Percentiles rank a stretch among this genome's conserved stretches.
Evolutionary conservation across 1,139 yeast genomes (phyloP).

Genomic region (Tardiomyces blankii): DNA sequence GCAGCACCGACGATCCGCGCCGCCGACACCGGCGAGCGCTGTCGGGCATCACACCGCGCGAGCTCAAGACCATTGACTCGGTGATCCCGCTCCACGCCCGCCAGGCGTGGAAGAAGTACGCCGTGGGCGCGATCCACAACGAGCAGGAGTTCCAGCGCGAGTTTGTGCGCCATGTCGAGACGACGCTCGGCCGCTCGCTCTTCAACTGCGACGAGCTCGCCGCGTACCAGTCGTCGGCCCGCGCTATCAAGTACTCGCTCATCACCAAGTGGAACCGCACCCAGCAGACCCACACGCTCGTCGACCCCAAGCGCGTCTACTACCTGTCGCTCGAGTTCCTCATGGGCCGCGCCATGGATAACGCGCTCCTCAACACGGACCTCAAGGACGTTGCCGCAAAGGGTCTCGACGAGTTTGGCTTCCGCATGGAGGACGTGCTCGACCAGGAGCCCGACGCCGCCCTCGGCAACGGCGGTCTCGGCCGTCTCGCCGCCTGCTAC

Average conservation of each 20-base stretch:
- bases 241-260: constrained; percentile 67
- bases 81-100: constrained; percentile 72
- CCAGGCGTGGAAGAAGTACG: constrained; percentile 62
- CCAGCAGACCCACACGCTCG: constrained; percentile 77
- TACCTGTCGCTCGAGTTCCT: constrained; percentile 80
- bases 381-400: constrained; percentile 40
- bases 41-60: constrained; percentile 87
- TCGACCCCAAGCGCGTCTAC: constrained; percentile 79
- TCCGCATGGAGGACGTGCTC: constrained; percentile 76
- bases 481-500: constrained; percentile 90
- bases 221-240: constrained; percentile 84
- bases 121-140: constrained; percentile 38
- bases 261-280: constrained; percentile 88
- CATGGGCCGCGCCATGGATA: constrained; percentile 94
- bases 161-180: constrained; percentile 80
- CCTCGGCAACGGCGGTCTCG: constrained; percentile 91
- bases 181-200: constrained; percentile 77
- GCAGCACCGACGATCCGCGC: constrained; percentile 3
- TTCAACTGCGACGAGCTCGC: constrained; percentile 89
- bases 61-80: constrained; percentile 72
- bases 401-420: constrained; percentile 69
- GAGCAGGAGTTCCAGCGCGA: constrained; percentile 54
- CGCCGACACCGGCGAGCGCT: constrained; percentile 44
- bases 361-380: constrained; percentile 74
- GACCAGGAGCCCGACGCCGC: constrained; percentile 91